Conservation (phyloP, 495 filamentous ascomycete genomes). For the Cercophora sp. region DNA sequence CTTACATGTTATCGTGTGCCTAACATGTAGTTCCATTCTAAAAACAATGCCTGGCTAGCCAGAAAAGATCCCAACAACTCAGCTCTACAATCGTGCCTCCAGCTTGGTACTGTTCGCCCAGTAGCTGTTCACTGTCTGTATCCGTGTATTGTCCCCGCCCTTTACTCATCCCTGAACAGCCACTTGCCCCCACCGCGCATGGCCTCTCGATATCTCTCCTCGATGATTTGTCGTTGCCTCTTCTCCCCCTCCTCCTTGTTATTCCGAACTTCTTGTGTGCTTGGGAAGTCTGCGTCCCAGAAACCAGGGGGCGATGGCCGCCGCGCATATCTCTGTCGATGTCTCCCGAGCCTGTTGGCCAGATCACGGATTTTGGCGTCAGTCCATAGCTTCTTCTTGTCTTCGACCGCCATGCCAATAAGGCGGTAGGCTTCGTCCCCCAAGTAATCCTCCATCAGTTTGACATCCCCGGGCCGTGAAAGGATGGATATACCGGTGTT, state of each 20-base stretch:
- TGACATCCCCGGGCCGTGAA: slow-evolving; percentile 41
- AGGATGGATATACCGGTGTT: slow-evolving; percentile 25
- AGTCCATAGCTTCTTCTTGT: slow-evolving; percentile 56
- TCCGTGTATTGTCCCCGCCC: too few species aligned
- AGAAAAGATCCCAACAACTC: too few species aligned
- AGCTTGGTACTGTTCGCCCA: too few species aligned
- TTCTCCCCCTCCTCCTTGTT: slow-evolving; percentile 58
- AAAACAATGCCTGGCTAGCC: too few species aligned
- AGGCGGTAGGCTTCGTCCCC: slow-evolving; percentile 54
- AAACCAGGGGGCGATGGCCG: slow-evolving; percentile 73
- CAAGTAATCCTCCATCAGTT: slow-evolving; percentile 62
- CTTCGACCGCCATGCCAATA: slow-evolving; percentile 41
- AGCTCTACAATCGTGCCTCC: background rate
- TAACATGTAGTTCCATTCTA: too few species aligned
- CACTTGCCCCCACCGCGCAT: slow-evolving; percentile 70
- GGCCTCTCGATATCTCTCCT: slow-evolving; percentile 76
- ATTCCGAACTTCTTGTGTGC: slow-evolving; percentile 67
- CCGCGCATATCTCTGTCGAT: slow-evolving; percentile 70
- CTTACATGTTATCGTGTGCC: too few species aligned
- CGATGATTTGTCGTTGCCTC: slow-evolving; percentile 57
- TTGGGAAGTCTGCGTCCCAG: slow-evolving; percentile 86
- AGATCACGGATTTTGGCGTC: slow-evolving; percentile 64
- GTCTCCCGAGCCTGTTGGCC: slow-evolving; percentile 69
- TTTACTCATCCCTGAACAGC: slow-evolving; percentile 75
- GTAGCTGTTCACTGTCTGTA: too few species aligned